phyloP scores from a whole-genome alignment of 2,329 filamentous ascomycete genomes.

The Byssochlamys sp. region DNA sequence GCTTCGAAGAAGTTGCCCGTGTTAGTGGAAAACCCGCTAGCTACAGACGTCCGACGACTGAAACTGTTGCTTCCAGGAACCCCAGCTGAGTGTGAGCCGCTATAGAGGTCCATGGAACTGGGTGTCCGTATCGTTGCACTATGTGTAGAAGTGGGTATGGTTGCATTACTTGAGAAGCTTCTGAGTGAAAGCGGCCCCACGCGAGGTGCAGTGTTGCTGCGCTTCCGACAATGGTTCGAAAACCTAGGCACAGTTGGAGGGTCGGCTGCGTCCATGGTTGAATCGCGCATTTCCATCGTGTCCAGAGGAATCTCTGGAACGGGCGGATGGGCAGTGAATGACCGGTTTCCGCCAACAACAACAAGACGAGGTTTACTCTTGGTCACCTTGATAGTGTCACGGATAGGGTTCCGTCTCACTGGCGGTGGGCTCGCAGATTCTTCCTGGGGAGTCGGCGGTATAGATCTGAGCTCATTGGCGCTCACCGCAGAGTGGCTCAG shows the following conservation, averaged over 20 bases:
- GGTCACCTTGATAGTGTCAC: conserved; percentile 81
- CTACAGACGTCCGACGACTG: conserved; percentile 45
- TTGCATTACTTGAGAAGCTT: conserved; percentile 55
- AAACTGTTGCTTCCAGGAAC: conserved; percentile 29
- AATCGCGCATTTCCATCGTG: conserved; percentile 20
- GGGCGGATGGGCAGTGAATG: conserved; percentile 23
- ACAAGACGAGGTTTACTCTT: conserved; percentile 55
- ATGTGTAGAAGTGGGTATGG: conserved; percentile 29
- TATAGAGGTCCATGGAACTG: conserved; percentile 52
- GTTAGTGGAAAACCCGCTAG: conserved; percentile 39
- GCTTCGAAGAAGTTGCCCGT: conserved; percentile 66
- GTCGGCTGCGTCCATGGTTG: conserved; percentile 35
- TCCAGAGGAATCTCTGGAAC: conserved; percentile 25
- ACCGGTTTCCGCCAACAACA: conserved; percentile 30
- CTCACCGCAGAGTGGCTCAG: conserved; percentile 79
- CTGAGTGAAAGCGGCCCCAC: conserved; percentile 63
- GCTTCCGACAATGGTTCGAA: conserved; percentile 64
- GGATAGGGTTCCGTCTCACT: conserved; percentile 53
- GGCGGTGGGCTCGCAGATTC: conserved; percentile 30
- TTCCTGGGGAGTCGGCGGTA: conserved; percentile 44
- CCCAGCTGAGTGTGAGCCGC: conserved; percentile 15
- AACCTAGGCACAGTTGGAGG: conserved; percentile 47
- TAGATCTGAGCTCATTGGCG: conserved; percentile 60
- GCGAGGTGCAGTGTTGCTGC: conserved; percentile 78
- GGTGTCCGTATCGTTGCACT: conserved; percentile 52